Percentiles rank a stretch among this genome's conserved stretches.
Evolutionary conservation across 345 rosid genomes (phyloP).

Genomic region (Acer negundo): DNA sequence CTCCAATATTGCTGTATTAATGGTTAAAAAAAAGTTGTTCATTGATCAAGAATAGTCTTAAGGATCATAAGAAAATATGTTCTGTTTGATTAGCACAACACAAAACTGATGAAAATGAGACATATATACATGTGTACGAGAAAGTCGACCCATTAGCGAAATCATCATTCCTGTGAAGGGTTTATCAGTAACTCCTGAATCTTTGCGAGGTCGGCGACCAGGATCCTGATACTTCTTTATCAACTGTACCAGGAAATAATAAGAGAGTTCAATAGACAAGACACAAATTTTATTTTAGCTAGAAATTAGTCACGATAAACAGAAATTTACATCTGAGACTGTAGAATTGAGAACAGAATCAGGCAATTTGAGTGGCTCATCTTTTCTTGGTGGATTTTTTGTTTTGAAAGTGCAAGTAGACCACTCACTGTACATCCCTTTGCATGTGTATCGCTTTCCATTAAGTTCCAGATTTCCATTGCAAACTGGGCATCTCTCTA

Average conservation of each 20-base stretch:
- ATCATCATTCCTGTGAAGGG: slow-evolving; percentile 69
- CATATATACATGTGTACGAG: slow-evolving; percentile 58
- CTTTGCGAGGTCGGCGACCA: slow-evolving; percentile 43
- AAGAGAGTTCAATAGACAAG: background rate
- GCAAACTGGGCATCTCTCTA: slow-evolving; percentile 66
- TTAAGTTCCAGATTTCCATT: slow-evolving; percentile 52
- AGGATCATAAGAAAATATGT: background rate
- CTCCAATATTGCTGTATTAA: slow-evolving; percentile 68
- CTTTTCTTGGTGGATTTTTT: slow-evolving; percentile 58
- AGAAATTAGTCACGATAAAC: background rate
- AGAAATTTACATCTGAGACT: slow-evolving; percentile 44
- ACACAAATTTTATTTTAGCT: background rate
- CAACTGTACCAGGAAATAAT: slow-evolving; percentile 35
- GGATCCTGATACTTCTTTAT: slow-evolving; percentile 69
- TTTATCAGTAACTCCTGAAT: slow-evolving; percentile 42
- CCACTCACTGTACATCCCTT: slow-evolving; percentile 80
- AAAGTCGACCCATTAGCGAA: slow-evolving; percentile 68
- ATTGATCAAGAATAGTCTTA: background rate
- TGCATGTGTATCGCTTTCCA: slow-evolving; percentile 53
- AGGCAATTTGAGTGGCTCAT: slow-evolving; percentile 49
- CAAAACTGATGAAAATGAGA: background rate
- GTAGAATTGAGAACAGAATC: slow-evolving; percentile 56
- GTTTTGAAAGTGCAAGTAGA: slow-evolving; percentile 69
- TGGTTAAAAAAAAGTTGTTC: background rate
- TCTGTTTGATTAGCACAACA: background rate